Conservation (phyloP, 306 rosid species). For the Luffa acutangula region DNA sequence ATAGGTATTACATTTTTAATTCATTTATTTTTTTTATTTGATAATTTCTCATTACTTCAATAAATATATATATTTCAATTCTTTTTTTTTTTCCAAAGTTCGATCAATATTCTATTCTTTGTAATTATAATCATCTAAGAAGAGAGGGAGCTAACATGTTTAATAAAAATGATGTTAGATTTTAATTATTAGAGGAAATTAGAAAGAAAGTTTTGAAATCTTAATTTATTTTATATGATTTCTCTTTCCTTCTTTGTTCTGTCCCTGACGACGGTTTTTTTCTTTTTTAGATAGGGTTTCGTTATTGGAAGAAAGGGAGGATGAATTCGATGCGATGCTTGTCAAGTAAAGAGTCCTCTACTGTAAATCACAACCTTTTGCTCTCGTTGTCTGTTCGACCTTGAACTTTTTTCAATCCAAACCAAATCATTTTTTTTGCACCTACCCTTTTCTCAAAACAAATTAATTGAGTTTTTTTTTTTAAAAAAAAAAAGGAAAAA, state of each 20-base stretch:
- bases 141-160: no score
- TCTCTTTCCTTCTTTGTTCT: background rate
- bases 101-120: no score
- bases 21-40: background rate
- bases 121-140: no score
- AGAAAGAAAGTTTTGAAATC: background rate
- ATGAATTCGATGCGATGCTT: background rate
- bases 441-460: background rate
- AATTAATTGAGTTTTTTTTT: no score
- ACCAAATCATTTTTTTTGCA: background rate
- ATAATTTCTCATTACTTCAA: background rate
- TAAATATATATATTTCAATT: no score
- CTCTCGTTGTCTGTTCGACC: conserved; percentile 13
- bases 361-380: background rate
- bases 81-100: no score
- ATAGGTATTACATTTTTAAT: background rate
- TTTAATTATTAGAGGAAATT: no score
- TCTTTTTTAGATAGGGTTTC: background rate
- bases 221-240: background rate
- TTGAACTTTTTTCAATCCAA: background rate
- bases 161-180: no score
- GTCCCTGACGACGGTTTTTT: background rate
- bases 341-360: conserved; percentile 2
- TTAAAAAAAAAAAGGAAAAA: no score
- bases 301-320: background rate